Conservation (phyloP, 768 basidiomycete genomes). For the Kwoniella sp. region DNA sequence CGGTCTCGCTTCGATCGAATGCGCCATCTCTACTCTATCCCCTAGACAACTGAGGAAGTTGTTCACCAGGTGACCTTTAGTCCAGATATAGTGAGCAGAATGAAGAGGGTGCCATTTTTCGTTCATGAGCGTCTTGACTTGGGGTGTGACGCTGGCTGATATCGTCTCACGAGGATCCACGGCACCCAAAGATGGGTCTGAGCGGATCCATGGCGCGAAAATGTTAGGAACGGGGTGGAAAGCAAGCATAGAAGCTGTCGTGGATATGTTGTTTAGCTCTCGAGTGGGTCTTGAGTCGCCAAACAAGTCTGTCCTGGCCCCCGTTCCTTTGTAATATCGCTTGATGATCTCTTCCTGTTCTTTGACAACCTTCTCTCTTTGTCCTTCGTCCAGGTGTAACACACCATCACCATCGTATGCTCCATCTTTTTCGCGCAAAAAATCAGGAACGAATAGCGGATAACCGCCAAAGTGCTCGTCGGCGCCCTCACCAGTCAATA, state of each 20-base stretch:
- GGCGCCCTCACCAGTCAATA: slow-evolving; percentile 51
- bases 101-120: slow-evolving; percentile 48
- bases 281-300: neutral
- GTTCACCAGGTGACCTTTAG: slow-evolving; percentile 39
- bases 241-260: slow-evolving; percentile 15
- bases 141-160: slow-evolving; percentile 29
- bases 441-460: slow-evolving; percentile 46
- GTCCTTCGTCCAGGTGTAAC: neutral
- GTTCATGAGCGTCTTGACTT: slow-evolving; percentile 21
- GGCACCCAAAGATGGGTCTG: slow-evolving; percentile 5
- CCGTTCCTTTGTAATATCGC: neutral
- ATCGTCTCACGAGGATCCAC: slow-evolving; percentile 32
- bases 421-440: slow-evolving; percentile 28
- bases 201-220: slow-evolving; percentile 8
- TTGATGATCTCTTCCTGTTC: slow-evolving; percentile 10
- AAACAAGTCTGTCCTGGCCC: slow-evolving; percentile 12
- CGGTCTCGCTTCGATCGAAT: slow-evolving; percentile 46
- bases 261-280: slow-evolving; percentile 13
- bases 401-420: slow-evolving; percentile 6
- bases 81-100: slow-evolving; percentile 42
- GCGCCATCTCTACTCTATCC: slow-evolving; percentile 51
- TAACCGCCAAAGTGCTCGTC: slow-evolving; percentile 51
- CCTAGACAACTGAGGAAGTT: slow-evolving; percentile 47
- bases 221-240: slow-evolving; percentile 11
- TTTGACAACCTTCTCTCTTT: neutral